A percentile compares a stretch with the other conserved stretches of the same genome.
phyloP scores from a whole-genome alignment of 352 stramenopile genomes.

The Peronosclerospora sorghi region DNA sequence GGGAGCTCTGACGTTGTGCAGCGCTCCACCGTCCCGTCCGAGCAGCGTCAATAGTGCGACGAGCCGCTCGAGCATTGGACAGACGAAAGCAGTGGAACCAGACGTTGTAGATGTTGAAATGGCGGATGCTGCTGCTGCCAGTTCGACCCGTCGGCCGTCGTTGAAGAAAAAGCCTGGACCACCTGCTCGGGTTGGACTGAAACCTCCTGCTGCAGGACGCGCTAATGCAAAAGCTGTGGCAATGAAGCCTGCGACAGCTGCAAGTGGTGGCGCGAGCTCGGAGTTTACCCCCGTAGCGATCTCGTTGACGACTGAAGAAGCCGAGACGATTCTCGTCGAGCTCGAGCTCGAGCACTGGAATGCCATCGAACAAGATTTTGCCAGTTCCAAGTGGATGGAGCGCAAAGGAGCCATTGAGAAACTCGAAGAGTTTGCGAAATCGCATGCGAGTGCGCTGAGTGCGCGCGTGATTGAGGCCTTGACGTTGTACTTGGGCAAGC shows the following conservation, averaged over 20 bases:
- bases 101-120: slow-evolving; percentile 27
- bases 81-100: slow-evolving; percentile 1
- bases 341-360: slow-evolving; percentile 53
- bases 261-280: slow-evolving; percentile 16
- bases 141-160: slow-evolving; percentile 3
- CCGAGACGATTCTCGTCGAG: slow-evolving; percentile 40
- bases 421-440: slow-evolving; percentile 46
- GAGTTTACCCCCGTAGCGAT: slow-evolving; percentile 61
- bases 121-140: slow-evolving; percentile 7
- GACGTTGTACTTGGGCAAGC: slow-evolving; percentile 53
- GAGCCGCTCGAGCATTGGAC: slow-evolving; percentile 16
- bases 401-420: slow-evolving; percentile 66
- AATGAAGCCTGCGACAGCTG: slow-evolving; percentile 2
- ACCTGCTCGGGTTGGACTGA: slow-evolving; percentile 39
- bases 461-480: slow-evolving; percentile 63
- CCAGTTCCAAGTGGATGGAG: slow-evolving; percentile 73
- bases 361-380: slow-evolving; percentile 44
- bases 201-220: slow-evolving; percentile 17
- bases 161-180: slow-evolving; percentile 37
- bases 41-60: slow-evolving; percentile 17
- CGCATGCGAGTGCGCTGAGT: slow-evolving; percentile 40
- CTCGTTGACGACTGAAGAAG: slow-evolving; percentile 54
- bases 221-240: slow-evolving; percentile 14
- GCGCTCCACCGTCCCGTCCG: slow-evolving; percentile 22
- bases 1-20: slow-evolving; percentile 15